Conservation (phyloP, 202 grass and related monocot species). For the Eragrostis tef region DNA sequence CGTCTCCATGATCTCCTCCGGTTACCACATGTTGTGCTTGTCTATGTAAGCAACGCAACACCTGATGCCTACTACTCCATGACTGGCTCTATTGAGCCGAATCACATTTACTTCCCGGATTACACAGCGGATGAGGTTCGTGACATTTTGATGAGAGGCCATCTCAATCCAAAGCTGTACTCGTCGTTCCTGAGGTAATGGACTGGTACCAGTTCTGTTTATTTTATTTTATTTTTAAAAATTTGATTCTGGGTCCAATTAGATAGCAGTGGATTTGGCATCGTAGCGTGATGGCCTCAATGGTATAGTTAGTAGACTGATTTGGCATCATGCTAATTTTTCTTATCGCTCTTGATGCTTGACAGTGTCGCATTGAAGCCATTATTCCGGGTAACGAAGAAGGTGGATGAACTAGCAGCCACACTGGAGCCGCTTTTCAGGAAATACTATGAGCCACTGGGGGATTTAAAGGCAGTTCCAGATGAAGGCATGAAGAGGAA, state of each 20-base stretch:
- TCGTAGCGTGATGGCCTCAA: not conserved
- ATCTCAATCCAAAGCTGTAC: constrained; percentile 67
- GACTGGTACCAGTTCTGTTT: not conserved
- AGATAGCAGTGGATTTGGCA: not conserved
- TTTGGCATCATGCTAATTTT: constrained; percentile 37
- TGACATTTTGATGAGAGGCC: constrained; percentile 70
- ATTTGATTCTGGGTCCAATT: constrained; percentile 16
- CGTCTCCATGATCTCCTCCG: constrained; percentile 68
- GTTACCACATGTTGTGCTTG: constrained; percentile 61
- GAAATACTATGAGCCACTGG: constrained; percentile 85
- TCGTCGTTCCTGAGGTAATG: constrained; percentile 84
- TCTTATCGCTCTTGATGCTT: constrained; percentile 29
- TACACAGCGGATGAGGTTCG: constrained; percentile 72
- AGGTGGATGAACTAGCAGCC: constrained; percentile 73
- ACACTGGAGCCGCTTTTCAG: constrained; percentile 69
- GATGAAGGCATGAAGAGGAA: constrained; percentile 72
- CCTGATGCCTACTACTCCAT: constrained; percentile 79
- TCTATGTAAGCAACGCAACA: constrained; percentile 78
- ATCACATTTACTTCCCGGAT: constrained; percentile 74
- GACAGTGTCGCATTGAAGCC: constrained; percentile 73
- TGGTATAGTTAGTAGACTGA: not conserved
- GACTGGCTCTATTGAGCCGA: constrained; percentile 74
- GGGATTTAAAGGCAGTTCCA: constrained; percentile 55
- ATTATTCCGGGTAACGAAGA: constrained; percentile 67
- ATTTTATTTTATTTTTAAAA: no score